Conservation (phyloP, 2,329 filamentous ascomycete genomes). For the Arthroderma sp. region DNA sequence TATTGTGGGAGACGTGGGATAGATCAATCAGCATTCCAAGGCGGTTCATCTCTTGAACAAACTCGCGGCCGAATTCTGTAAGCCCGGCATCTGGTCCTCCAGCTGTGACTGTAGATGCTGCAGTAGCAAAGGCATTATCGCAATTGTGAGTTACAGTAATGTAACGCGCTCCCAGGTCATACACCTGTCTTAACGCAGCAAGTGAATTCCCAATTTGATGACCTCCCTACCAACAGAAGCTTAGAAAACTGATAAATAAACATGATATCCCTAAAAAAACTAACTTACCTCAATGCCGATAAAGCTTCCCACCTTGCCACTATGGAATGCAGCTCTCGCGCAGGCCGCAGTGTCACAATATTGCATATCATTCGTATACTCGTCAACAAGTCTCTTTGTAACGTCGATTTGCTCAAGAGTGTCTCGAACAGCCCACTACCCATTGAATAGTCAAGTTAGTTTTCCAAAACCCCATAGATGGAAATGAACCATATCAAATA, state of each 20-base stretch:
- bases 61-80: slow-evolving; percentile 13
- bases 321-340: slow-evolving; percentile 11
- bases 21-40: slow-evolving; percentile 19
- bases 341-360: slow-evolving; percentile 13
- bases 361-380: slow-evolving; percentile 14
- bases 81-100: slow-evolving; percentile 13
- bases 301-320: slow-evolving; percentile 14
- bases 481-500: neutral
- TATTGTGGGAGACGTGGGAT: slow-evolving; percentile 16
- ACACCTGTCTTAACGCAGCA: slow-evolving; percentile 9
- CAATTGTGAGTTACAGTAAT: slow-evolving; percentile 19
- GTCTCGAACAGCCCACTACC: slow-evolving; percentile 13
- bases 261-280: neutral
- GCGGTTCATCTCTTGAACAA: slow-evolving; percentile 17
- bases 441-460: neutral
- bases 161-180: slow-evolving; percentile 14
- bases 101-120: slow-evolving; percentile 13
- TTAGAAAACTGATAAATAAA: neutral
- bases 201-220: slow-evolving; percentile 18
- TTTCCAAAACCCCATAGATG: neutral
- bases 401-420: slow-evolving; percentile 19
- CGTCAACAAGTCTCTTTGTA: slow-evolving; percentile 13
- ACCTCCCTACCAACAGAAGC: slow-evolving; percentile 10
- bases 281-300: slow-evolving; percentile 15
- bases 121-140: slow-evolving; percentile 18